Evolutionary conservation across 2,329 filamentous ascomycete genomes (phyloP).

Genomic region (Didymella glomerata): DNA sequence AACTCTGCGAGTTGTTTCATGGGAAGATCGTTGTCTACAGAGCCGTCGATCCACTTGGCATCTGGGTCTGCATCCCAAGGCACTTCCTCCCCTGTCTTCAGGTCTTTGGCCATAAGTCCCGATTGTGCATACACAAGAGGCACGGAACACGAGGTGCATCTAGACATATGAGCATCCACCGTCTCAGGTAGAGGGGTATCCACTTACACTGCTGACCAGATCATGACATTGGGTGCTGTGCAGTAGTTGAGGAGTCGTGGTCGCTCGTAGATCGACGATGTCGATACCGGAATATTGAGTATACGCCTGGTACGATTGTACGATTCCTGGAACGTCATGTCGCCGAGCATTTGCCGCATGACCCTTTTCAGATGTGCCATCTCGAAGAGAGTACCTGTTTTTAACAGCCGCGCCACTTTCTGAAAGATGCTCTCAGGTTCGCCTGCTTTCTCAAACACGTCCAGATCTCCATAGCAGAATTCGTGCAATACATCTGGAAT

Average conservation of each 20-base stretch:
- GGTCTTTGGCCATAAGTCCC: slow-evolving; percentile 83
- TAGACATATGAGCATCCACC: slow-evolving; percentile 35
- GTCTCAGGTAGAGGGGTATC: not conserved
- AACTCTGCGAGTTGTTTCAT: slow-evolving; percentile 90
- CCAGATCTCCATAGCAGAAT: slow-evolving; percentile 81
- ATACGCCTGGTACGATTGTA: slow-evolving; percentile 94
- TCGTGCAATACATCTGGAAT: slow-evolving; percentile 72
- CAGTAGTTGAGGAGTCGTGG: slow-evolving; percentile 90
- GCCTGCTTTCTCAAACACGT: slow-evolving; percentile 75
- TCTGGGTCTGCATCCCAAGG: slow-evolving; percentile 88
- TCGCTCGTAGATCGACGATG: slow-evolving; percentile 84
- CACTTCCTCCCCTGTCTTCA: slow-evolving; percentile 75
- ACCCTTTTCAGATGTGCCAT: slow-evolving; percentile 82
- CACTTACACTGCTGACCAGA: slow-evolving; percentile 87
- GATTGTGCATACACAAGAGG: slow-evolving; percentile 84
- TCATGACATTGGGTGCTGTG: slow-evolving; percentile 91
- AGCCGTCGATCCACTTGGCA: slow-evolving; percentile 86
- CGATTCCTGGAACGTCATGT: slow-evolving; percentile 93
- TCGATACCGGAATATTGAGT: slow-evolving; percentile 92
- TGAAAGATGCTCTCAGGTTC: slow-evolving; percentile 70
- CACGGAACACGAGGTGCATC: slow-evolving; percentile 91
- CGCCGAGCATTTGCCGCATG: slow-evolving; percentile 81
- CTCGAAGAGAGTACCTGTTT: slow-evolving; percentile 85
- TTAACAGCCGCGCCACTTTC: slow-evolving; percentile 76
- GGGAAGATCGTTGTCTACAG: slow-evolving; percentile 91